These are phyloP conservation scores for Scleroderma citrinum DNA, from an alignment of 768 basidiomycete species.

Conservation along the genomic window DNA sequence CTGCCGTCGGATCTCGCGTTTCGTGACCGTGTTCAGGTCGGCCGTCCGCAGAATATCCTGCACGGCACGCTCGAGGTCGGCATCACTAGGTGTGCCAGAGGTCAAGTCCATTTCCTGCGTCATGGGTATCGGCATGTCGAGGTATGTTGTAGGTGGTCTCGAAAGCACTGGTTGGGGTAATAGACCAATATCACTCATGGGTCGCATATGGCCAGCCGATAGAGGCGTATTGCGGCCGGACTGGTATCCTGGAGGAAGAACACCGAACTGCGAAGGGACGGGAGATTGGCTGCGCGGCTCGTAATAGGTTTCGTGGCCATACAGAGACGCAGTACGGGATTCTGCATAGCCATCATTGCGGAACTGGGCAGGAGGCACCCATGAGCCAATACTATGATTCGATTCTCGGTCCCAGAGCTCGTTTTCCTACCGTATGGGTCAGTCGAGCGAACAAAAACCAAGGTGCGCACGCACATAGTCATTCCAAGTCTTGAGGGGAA, in stretches of 20 bases:
- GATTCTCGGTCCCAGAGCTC: slow-evolving; percentile 98
- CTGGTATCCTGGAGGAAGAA: slow-evolving; percentile 59
- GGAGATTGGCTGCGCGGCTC: slow-evolving; percentile 73
- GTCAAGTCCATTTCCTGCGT: slow-evolving; percentile 43
- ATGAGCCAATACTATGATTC: slow-evolving; percentile 91
- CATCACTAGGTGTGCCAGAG: slow-evolving; percentile 50
- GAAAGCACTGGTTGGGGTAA: slow-evolving; percentile 62
- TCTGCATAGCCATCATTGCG: slow-evolving; percentile 73
- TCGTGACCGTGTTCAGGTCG: slow-evolving; percentile 87
- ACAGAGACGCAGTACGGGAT: slow-evolving; percentile 72
- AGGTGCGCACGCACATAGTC: slow-evolving; percentile 64
- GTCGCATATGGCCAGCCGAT: slow-evolving; percentile 31
- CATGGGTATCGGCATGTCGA: slow-evolving; percentile 61
- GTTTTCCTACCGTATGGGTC: slow-evolving; percentile 55
- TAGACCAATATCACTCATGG: slow-evolving; percentile 28
- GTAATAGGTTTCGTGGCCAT: slow-evolving; percentile 85
- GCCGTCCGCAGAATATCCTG: slow-evolving; percentile 68
- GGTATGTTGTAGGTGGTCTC: slow-evolving; percentile 69
- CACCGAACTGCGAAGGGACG: slow-evolving; percentile 61
- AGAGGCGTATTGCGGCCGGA: slow-evolving; percentile 73
- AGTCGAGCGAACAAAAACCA: background rate
- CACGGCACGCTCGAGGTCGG: slow-evolving; percentile 70
- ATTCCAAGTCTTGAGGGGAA: slow-evolving; percentile 95
- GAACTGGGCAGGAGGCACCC: slow-evolving; percentile 73
- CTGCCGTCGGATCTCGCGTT: slow-evolving; percentile 80